Conservation (phyloP, 768 basidiomycete genomes). For the Termitomyces titanicus region DNA sequence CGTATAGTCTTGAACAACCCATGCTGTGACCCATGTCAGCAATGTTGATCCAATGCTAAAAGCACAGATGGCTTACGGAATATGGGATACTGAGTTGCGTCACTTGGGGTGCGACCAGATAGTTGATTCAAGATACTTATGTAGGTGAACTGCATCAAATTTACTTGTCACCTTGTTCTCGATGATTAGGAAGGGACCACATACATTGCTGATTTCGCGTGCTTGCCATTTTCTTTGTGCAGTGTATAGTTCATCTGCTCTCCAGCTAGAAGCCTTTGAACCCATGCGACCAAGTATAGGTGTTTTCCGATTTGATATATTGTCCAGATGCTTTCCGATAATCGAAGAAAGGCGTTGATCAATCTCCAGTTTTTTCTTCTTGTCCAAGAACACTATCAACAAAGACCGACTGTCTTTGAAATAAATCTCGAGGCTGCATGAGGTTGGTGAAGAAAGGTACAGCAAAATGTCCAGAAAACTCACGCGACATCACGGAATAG, state of each 20-base stretch:
- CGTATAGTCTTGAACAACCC: constrained; percentile 84
- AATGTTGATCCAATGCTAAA: neutral
- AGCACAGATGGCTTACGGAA: constrained; percentile 55
- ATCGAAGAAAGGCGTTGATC: constrained; percentile 50
- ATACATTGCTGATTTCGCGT: constrained; percentile 87
- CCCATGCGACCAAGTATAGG: constrained; percentile 53
- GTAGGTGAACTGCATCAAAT: constrained; percentile 69
- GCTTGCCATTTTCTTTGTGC: constrained; percentile 86
- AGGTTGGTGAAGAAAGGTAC: neutral
- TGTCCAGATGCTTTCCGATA: constrained; percentile 39
- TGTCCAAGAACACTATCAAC: constrained; percentile 76
- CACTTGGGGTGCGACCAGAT: constrained; percentile 89
- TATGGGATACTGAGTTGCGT: constrained; percentile 93
- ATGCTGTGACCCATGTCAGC: constrained; percentile 47
- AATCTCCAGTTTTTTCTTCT: constrained; percentile 57
- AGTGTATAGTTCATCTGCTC: constrained; percentile 57
- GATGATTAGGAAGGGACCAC: constrained; percentile 17
- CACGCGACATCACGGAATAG: constrained; percentile 91
- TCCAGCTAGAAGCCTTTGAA: constrained; percentile 47
- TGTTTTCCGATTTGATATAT: constrained; percentile 46
- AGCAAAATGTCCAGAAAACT: constrained; percentile 26
- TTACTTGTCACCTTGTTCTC: neutral
- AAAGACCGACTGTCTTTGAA: constrained; percentile 90
- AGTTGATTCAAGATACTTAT: constrained; percentile 87
- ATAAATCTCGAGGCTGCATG: constrained; percentile 77